A percentile compares a stretch with the other conserved stretches of the same genome.
phyloP scores from a whole-genome alignment of 1,284 basidiomycete species.

The Macrocybe sp. region DNA sequence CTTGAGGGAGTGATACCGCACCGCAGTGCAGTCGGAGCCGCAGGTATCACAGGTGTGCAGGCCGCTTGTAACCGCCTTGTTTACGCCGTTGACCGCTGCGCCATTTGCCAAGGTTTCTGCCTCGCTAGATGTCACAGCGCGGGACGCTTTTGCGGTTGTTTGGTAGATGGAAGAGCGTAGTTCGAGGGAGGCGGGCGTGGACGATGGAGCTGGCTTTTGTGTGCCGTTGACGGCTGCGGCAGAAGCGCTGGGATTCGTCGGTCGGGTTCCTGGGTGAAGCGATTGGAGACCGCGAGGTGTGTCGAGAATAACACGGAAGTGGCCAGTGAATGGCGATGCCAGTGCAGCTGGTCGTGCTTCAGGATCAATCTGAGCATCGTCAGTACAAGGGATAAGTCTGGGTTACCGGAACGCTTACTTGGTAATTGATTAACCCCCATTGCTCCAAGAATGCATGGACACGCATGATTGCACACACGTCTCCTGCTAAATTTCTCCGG shows the following conservation, averaged over 20 bases:
- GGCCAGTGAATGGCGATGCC: slow-evolving; percentile 96
- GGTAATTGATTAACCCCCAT: slow-evolving; percentile 99
- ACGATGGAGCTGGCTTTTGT: slow-evolving; percentile 34
- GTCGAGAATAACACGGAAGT: slow-evolving; percentile 97
- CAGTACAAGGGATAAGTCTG: background rate
- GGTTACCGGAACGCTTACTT: slow-evolving; percentile 46
- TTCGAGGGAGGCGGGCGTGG: slow-evolving; percentile 73
- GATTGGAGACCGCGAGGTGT: slow-evolving; percentile 95
- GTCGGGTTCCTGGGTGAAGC: slow-evolving; percentile 86
- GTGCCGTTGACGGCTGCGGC: slow-evolving; percentile 46
- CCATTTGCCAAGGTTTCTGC: slow-evolving; percentile 60
- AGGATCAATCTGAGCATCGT: slow-evolving; percentile 71
- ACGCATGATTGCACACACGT: slow-evolving; percentile 98
- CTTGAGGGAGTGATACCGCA: slow-evolving; percentile 92
- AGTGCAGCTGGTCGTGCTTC: slow-evolving; percentile 92
- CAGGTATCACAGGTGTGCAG: slow-evolving; percentile 91
- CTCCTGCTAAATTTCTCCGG: slow-evolving; percentile 92
- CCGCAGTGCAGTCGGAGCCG: slow-evolving; percentile 85
- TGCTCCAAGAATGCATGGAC: slow-evolving; percentile 99
- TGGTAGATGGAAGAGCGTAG: slow-evolving; percentile 86
- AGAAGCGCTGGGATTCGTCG: slow-evolving; percentile 33
- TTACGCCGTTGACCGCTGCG: slow-evolving; percentile 35
- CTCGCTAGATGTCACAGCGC: slow-evolving; percentile 57
- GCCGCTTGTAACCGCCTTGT: slow-evolving; percentile 49
- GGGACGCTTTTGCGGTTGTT: slow-evolving; percentile 80